Evolutionary conservation across 2,329 filamentous ascomycete species (phyloP).

Genomic region (Sphaerulina musiva): DNA sequence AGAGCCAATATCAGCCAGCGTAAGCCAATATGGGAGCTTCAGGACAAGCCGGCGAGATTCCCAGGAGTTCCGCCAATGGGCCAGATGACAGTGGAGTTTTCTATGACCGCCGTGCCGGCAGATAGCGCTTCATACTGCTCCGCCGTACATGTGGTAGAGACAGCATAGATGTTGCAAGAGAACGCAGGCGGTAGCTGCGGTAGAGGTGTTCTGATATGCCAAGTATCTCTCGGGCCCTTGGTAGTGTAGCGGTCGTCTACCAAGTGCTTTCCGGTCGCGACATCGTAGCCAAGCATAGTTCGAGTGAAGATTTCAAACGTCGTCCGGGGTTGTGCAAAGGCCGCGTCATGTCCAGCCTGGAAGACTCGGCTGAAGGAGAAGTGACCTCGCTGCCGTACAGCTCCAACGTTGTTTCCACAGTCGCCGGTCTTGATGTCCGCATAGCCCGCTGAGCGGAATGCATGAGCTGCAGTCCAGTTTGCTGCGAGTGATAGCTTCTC

Average conservation of each 20-base stretch:
- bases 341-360: constrained; percentile 29
- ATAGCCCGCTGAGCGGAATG: constrained; percentile 29
- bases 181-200: constrained; percentile 31
- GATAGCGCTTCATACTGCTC: constrained; percentile 40
- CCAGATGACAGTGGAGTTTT: constrained; percentile 40
- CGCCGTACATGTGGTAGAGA: constrained; percentile 39
- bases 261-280: constrained; percentile 48
- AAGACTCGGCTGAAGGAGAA: constrained; percentile 35
- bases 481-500: constrained; percentile 27
- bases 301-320: constrained; percentile 51
- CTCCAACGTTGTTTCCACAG: constrained; percentile 25
- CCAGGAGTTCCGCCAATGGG: constrained; percentile 1
- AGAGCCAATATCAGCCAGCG: too few relatives aligned
- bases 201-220: constrained; percentile 42
- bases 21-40: background rate
- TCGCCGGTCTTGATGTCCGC: constrained; percentile 26
- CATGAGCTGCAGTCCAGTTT: constrained; percentile 22
- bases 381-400: constrained; percentile 32
- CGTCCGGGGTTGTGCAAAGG: constrained; percentile 48
- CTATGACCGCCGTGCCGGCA: constrained; percentile 43
- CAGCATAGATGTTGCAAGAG: constrained; percentile 42
- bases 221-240: constrained; percentile 35
- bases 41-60: background rate
- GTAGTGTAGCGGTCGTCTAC: constrained; percentile 39
- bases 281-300: constrained; percentile 45